Evolutionary conservation across 805 yeast species (phyloP).

Genomic region (Candida suzukii): DNA sequence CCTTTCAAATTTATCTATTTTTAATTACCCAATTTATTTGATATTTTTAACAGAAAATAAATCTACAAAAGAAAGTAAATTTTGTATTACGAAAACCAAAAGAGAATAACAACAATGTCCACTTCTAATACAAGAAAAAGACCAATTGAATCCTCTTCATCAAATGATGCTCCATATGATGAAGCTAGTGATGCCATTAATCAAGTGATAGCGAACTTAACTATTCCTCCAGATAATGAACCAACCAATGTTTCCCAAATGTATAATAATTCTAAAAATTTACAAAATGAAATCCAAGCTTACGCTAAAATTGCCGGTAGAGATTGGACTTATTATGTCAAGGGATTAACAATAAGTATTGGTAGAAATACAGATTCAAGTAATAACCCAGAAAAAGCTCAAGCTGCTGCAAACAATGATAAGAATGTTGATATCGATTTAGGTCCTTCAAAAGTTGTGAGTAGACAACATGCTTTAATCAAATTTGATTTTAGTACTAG

Average conservation of each 20-base stretch:
- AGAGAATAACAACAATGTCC: neutral
- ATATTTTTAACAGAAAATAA: no score
- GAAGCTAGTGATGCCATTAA: constrained; percentile 63
- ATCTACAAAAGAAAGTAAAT: no score
- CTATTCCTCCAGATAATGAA: constrained; percentile 55
- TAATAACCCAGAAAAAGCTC: constrained; percentile 2
- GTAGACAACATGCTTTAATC: constrained; percentile 83
- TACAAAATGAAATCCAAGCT: constrained; percentile 84
- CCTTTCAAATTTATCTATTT: no score
- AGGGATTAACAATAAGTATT: constrained; percentile 62
- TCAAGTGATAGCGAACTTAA: constrained; percentile 64
- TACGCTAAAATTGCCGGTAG: constrained; percentile 93
- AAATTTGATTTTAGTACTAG: constrained; percentile 68
- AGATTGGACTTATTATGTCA: constrained; percentile 92
- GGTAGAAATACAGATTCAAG: constrained; percentile 72
- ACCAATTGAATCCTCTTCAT: neutral
- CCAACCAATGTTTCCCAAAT: constrained; percentile 66
- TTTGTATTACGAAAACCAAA: neutral
- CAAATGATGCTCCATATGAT: constrained; percentile 28
- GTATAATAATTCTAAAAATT: constrained; percentile 67
- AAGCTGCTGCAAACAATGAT: neutral
- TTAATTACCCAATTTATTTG: no score
- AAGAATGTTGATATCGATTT: constrained; percentile 67
- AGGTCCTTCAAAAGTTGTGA: constrained; percentile 97
- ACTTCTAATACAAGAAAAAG: neutral